phyloP scores from a whole-genome alignment of 2,329 filamentous ascomycete genomes.

The Aspergillus vadensis region DNA sequence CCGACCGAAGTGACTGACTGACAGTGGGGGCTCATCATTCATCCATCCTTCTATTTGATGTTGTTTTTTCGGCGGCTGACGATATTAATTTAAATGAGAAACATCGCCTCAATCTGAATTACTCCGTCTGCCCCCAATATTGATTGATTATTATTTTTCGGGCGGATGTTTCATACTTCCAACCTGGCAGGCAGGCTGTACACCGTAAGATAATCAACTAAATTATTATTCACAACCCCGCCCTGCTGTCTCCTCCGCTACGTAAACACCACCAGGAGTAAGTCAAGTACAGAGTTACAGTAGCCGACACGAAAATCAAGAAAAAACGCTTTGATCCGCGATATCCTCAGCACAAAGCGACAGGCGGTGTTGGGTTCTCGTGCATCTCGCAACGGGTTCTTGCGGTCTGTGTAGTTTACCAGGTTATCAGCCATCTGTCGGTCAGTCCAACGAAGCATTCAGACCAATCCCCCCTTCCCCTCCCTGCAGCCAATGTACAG shows the following conservation, averaged over 20 bases:
- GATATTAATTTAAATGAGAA: slow-evolving; percentile 2
- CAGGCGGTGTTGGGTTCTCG: slow-evolving; percentile 8
- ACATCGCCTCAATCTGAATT: background rate
- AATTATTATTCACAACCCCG: background rate
- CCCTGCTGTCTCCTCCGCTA: background rate
- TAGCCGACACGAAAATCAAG: no score
- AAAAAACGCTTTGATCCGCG: background rate
- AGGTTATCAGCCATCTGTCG: background rate
- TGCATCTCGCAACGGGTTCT: slow-evolving; percentile 10
- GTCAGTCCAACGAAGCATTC: slow-evolving; percentile 7
- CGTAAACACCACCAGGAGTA: background rate
- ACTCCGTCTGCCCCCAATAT: background rate
- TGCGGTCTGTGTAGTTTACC: slow-evolving; percentile 5
- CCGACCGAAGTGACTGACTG: no score
- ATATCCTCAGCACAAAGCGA: background rate
- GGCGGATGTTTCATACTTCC: slow-evolving; percentile 11
- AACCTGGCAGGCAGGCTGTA: background rate
- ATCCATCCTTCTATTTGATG: background rate
- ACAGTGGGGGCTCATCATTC: background rate
- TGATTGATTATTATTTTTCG: background rate
- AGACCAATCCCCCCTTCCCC: background rate
- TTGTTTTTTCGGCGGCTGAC: background rate
- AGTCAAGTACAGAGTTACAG: no score
- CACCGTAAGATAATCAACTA: background rate
- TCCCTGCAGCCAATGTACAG: no score